These are phyloP conservation scores for Trichosporon sp. DNA, from an alignment of 1,284 basidiomycete genomes.

Conservation along the genomic window DNA sequence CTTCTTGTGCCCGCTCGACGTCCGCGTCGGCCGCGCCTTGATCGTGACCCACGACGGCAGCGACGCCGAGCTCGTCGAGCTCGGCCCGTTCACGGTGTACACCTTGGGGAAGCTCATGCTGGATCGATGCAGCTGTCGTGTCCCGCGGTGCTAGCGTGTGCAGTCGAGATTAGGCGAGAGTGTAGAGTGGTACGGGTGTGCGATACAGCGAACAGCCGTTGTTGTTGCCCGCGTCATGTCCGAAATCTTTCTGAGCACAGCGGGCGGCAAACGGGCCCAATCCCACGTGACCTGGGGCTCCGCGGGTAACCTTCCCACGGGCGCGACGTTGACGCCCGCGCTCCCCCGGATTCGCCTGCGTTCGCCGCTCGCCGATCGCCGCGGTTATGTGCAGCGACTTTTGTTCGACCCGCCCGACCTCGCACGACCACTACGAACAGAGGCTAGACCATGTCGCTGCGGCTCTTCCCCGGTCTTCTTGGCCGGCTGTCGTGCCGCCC, in stretches of 20 bases:
- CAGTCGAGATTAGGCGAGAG: too few relatives aligned
- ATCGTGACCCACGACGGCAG: conserved; percentile 83
- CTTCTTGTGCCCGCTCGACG: conserved; percentile 39
- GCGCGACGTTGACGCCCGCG: neutral
- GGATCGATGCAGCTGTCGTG: neutral
- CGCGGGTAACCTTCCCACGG: neutral
- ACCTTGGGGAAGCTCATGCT: conserved; percentile 59
- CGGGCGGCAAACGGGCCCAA: conserved; percentile 12
- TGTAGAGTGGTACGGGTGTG: neutral
- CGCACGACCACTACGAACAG: neutral
- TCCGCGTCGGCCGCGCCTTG: conserved; percentile 51
- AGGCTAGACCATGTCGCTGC: conserved; percentile 13
- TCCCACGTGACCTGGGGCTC: neutral
- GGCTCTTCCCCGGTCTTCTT: conserved; percentile 11
- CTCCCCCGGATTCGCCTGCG: neutral
- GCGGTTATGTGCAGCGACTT: too few relatives aligned
- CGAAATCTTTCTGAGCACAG: conserved; percentile 14
- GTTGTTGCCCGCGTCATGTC: neutral
- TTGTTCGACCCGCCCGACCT: neutral
- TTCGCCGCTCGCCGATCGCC: neutral
- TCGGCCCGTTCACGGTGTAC: conserved; percentile 84
- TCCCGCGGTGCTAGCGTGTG: too few relatives aligned
- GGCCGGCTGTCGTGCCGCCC: neutral
- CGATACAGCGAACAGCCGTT: neutral
- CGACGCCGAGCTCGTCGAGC: conserved; percentile 73